phyloP scores from a whole-genome alignment of 1,139 yeast species.

The Candida sanyaensis region DNA sequence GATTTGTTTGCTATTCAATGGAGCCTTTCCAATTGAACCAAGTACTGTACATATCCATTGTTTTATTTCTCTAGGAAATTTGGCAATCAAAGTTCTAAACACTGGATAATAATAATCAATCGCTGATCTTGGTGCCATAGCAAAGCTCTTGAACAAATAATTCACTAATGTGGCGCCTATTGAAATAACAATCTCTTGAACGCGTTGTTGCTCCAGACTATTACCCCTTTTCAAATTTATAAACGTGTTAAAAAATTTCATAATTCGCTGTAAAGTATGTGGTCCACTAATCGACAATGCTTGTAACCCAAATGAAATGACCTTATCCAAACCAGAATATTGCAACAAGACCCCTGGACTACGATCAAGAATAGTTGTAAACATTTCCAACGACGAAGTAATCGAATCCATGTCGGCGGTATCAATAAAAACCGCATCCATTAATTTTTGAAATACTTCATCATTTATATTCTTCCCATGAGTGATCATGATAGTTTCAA shows the following conservation, averaged over 20 bases:
- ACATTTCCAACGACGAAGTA: constrained; percentile 43
- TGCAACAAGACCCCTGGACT: constrained; percentile 52
- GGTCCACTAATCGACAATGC: constrained; percentile 60
- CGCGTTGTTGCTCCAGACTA: constrained; percentile 42
- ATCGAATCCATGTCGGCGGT: constrained; percentile 56
- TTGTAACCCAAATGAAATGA: constrained; percentile 45
- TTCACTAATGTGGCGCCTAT: constrained; percentile 23
- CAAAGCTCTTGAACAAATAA: constrained; percentile 34
- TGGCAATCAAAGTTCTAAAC: constrained; percentile 53
- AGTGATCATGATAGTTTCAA: constrained; percentile 43
- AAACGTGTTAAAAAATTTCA: constrained; percentile 66
- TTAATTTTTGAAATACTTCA: constrained; percentile 28
- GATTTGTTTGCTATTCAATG: constrained; percentile 12
- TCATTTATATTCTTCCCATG: constrained; percentile 27
- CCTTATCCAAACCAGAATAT: constrained; percentile 28
- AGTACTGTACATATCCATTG: constrained; percentile 44
- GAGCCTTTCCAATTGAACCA: constrained; percentile 15
- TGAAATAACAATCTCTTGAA: constrained; percentile 35
- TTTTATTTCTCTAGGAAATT: constrained; percentile 50
- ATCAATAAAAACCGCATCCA: constrained; percentile 34
- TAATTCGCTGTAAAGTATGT: constrained; percentile 61
- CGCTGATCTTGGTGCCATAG: constrained; percentile 60
- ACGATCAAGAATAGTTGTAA: constrained; percentile 47
- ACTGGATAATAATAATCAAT: constrained; percentile 59
- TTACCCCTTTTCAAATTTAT: constrained; percentile 56